A percentile compares a stretch with the other conserved stretches of the same genome.
These are phyloP conservation scores for Chaetomiaceae sp. DNA, from an alignment of 2,329 filamentous ascomycete genomes.

Conservation along the genomic window DNA sequence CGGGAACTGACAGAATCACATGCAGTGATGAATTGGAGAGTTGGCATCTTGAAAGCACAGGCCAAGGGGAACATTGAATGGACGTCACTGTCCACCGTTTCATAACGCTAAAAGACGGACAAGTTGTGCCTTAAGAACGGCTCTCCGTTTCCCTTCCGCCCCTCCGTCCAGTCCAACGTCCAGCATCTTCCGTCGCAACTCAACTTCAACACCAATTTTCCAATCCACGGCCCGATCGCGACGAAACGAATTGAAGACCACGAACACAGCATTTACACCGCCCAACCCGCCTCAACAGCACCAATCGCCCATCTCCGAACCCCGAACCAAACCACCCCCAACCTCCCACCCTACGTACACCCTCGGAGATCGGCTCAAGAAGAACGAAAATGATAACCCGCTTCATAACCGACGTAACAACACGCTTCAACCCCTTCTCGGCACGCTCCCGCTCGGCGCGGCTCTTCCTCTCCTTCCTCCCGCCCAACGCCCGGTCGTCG, in stretches of 20 bases:
- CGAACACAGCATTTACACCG: neutral
- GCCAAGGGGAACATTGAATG: neutral
- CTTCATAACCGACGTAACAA: constrained; percentile 79
- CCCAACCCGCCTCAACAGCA: neutral
- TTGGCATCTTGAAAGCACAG: constrained; percentile 13
- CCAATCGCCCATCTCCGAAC: neutral
- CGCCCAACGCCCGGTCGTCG: constrained; percentile 67
- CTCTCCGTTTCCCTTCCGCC: too few relatives aligned
- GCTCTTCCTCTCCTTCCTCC: constrained; percentile 80
- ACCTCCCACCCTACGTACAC: neutral
- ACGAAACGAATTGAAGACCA: neutral
- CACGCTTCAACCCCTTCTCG: constrained; percentile 91
- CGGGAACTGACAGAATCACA: too few relatives aligned
- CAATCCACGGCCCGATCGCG: neutral
- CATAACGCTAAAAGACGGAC: neutral
- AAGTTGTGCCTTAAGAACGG: neutral
- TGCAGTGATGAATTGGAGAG: neutral
- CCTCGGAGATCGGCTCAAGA: neutral
- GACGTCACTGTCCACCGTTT: constrained; percentile 5
- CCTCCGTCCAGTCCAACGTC: constrained; percentile 7
- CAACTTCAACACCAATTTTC: constrained; percentile 18
- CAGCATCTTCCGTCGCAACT: constrained; percentile 7
- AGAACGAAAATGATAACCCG: constrained; percentile 67
- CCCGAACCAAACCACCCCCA: neutral
- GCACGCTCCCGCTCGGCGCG: constrained; percentile 74